A percentile compares a stretch with the other conserved stretches of the same genome.
phyloP scores from a whole-genome alignment of 2,329 filamentous ascomycete species.

The Calonectria multiphialidica region DNA sequence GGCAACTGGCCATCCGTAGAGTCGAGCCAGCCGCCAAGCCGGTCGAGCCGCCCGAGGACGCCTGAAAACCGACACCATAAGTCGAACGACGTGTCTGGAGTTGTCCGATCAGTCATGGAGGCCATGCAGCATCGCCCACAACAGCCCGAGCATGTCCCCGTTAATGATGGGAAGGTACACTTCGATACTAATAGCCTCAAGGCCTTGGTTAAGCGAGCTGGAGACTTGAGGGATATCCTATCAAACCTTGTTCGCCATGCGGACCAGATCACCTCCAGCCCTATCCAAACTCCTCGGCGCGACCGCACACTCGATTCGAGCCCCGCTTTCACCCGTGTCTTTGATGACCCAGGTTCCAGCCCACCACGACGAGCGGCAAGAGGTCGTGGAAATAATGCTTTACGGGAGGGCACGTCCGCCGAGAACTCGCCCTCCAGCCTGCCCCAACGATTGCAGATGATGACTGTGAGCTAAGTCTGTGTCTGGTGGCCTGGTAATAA shows the following conservation, averaged over 20 bases:
- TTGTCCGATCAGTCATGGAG: slow-evolving; percentile 73
- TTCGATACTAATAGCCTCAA: slow-evolving; percentile 79
- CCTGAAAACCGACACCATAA: slow-evolving; percentile 51
- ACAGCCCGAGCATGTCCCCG: slow-evolving; percentile 51
- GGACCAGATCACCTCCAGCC: slow-evolving; percentile 70
- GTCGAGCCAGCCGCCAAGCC: slow-evolving; percentile 49
- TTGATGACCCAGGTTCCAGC: slow-evolving; percentile 71
- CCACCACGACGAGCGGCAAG: slow-evolving; percentile 64
- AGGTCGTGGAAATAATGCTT: slow-evolving; percentile 67
- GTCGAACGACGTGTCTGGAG: slow-evolving; percentile 57
- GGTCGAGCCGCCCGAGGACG: slow-evolving; percentile 57
- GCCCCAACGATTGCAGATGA: slow-evolving; percentile 70
- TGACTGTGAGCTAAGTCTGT: slow-evolving; percentile 67
- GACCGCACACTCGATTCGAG: slow-evolving; percentile 65
- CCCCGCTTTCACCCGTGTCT: slow-evolving; percentile 76
- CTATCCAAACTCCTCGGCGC: slow-evolving; percentile 62
- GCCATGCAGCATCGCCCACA: slow-evolving; percentile 68
- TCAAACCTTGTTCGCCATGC: slow-evolving; percentile 71
- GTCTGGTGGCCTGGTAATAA: background rate
- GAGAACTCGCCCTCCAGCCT: slow-evolving; percentile 65
- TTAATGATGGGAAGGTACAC: slow-evolving; percentile 62
- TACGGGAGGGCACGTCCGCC: slow-evolving; percentile 62
- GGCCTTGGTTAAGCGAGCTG: slow-evolving; percentile 73
- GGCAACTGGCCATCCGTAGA: slow-evolving; percentile 62
- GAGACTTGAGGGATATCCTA: slow-evolving; percentile 68